Conservation (phyloP, 148 eudicot species). For the Silene latifolia region DNA sequence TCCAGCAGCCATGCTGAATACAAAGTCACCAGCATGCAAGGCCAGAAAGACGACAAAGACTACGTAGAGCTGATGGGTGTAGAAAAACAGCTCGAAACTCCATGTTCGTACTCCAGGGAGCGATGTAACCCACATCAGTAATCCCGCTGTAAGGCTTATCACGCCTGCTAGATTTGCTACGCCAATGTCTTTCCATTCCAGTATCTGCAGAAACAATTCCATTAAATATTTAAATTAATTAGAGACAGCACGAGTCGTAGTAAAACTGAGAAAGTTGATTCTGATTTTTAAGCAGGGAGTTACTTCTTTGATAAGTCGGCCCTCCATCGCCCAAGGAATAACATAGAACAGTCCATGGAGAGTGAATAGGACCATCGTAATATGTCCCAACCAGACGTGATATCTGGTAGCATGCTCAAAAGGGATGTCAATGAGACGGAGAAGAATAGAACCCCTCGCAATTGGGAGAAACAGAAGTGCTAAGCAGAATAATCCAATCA, state of each 20-base stretch:
- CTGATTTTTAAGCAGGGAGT: slow-evolving; percentile 20
- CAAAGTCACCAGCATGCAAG: slow-evolving; percentile 72
- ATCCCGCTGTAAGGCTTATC: slow-evolving; percentile 66
- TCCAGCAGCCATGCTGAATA: slow-evolving; percentile 56
- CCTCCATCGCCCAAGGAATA: slow-evolving; percentile 58
- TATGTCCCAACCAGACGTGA: slow-evolving; percentile 94
- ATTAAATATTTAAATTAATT: not conserved
- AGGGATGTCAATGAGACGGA: slow-evolving; percentile 66
- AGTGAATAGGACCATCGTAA: slow-evolving; percentile 68
- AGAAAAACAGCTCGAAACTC: slow-evolving; percentile 77
- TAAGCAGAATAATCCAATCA: slow-evolving; percentile 61
- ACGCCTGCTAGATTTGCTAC: slow-evolving; percentile 74
- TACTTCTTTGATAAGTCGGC: slow-evolving; percentile 44
- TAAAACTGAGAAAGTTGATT: not conserved
- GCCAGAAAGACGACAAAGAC: slow-evolving; percentile 72
- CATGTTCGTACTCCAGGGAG: slow-evolving; percentile 58
- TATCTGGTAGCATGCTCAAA: slow-evolving; percentile 83
- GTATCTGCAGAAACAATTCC: slow-evolving; percentile 37
- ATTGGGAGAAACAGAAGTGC: slow-evolving; percentile 79
- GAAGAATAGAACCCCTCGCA: slow-evolving; percentile 76
- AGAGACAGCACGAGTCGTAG: no score
- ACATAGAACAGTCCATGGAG: slow-evolving; percentile 66
- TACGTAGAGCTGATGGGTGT: slow-evolving; percentile 80
- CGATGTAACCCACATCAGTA: slow-evolving; percentile 85
- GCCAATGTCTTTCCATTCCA: slow-evolving; percentile 58